Evolutionary conservation across 495 filamentous ascomycete species (phyloP), one percentile per base, ranked within the genome.

Genomic region (Aspergillus mulundensis): DNA sequence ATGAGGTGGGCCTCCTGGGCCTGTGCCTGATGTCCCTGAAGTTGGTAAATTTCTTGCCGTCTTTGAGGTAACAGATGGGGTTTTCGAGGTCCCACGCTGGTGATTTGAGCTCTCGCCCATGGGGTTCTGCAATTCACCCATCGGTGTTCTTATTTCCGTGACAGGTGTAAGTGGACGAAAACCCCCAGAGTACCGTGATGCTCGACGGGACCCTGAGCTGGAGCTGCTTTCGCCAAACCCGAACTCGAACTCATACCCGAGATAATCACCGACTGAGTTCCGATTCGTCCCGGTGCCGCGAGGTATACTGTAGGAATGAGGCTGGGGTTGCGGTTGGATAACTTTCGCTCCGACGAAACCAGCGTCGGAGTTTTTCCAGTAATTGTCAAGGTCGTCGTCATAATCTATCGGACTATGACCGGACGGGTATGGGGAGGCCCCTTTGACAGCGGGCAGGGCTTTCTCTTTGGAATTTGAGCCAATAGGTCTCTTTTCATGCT

Each of bases 81-180:
- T 28, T 8, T 8, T 28, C 8, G 25, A 28, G 25, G 25, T 28
- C 25, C 25, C 25, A 28, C 8, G 25, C 8, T 3, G 25, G 25
- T 30, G 19, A 34, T 53, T 24, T 3, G 41, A 5, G 18, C 43
- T 40, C 25, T 52, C 14, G 16, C 49, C 49, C 11, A 47, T 47
- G 21, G 49, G 47, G 42, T 21, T 50, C 7, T 30, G 56, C 5
- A 46, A 7, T 41, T 55, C 54, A 38, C 47, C 40, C 14, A 41
- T 48, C 5, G 65, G 65, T 18, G 65, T 67, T 19, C 49, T 46
- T 44, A 64, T 53, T 42, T 68, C 66, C 41, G 55, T 55, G 4
- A 68, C 59, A 12, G 66, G 66, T 15, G 55, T 62, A 14, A 68
- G 61, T 3, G 61, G 59, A 6, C 58, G 56, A n/a, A 62, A 59